Base-by-base conservation (phyloP, 495 filamentous ascomycete species). In the Daldinia caldariorum region DNA sequence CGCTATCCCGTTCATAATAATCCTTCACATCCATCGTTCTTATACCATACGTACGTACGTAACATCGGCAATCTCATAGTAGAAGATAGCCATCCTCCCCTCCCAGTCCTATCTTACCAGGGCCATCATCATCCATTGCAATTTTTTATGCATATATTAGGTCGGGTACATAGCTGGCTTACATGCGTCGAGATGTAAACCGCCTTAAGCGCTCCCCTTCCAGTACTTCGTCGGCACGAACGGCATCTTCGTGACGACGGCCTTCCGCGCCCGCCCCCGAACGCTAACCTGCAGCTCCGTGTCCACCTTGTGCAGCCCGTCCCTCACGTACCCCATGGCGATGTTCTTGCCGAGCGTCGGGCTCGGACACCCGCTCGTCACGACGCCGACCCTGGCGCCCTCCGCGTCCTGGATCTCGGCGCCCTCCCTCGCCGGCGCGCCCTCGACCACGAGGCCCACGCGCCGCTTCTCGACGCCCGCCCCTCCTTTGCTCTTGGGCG, bases 291-390 rank as follows among this genome's bases (percentile, higher is more conserved):
- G 86, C 1, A 98, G 83, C 78, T 94, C 89, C 0, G 94, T 97
- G 6, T 94, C 96, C 51, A 87, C 83, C 85, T 96, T 97, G 71
- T 97, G 92, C 74, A 90, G 77, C 0, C 93, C 93, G 68, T 89
- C 86, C 79, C 89, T 88, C 68, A 99, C 83, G 77, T 98, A 99
- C 0, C 90, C 95, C 95, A 99, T 99, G 45, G 96, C 94, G 60
- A 99, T 93, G 75, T 97, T 97, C 77, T 88, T 90, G 26, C 88
- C 89, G 16, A 97, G 82, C 0, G 90, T 92, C 6, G 94, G 95
- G 72, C 91, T 93, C 0, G 95, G 95, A 68, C 94, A 90, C 7
- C 95, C 95, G 58, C 91, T 94, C 7, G 95, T 99, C 61, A 99
- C 85, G n/a, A 62, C 75, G 18, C 86, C 87, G 51, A 91, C 84